phyloP scores from a whole-genome alignment of 805 yeast species.

The Naumovozyma castellii region DNA sequence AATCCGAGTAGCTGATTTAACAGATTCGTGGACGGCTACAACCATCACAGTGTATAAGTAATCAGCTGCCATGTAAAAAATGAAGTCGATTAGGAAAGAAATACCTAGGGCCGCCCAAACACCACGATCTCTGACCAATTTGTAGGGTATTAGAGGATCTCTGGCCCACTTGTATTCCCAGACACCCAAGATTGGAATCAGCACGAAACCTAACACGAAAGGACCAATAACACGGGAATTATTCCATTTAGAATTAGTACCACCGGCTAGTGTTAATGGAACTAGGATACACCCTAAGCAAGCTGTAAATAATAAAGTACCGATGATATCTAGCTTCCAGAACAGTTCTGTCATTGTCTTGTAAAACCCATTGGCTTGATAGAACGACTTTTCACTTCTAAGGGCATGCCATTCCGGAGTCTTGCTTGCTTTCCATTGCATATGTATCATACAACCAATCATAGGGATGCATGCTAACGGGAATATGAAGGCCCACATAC shows the following conservation, averaged over 20 bases:
- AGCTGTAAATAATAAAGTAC: conserved; percentile 45
- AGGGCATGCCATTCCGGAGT: conserved; percentile 43
- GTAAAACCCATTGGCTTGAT: no score
- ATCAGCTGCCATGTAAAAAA: conserved; percentile 63
- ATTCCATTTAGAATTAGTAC: conserved; percentile 45
- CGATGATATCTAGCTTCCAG: conserved; percentile 60
- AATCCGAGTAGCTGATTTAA: conserved; percentile 57
- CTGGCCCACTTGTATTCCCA: conserved; percentile 52
- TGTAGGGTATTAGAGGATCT: conserved; percentile 55
- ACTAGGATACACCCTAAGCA: conserved; percentile 56
- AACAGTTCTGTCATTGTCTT: conserved; percentile 34
- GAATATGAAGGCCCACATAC: conserved; percentile 72
- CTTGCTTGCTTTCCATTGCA: conserved; percentile 45
- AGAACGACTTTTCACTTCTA: conserved; percentile 32
- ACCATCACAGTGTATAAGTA: conserved; percentile 57
- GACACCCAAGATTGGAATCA: conserved; percentile 45
- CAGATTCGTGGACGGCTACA: conserved; percentile 52
- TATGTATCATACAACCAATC: conserved; percentile 42
- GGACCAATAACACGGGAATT: conserved; percentile 58
- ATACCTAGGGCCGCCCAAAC: conserved; percentile 62
- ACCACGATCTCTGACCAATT: conserved; percentile 55
- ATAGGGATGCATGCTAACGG: conserved; percentile 60
- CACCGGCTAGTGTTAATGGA: conserved; percentile 73
- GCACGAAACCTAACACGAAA: conserved; percentile 53
- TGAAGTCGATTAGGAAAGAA: conserved; percentile 48